phyloP scores from a whole-genome alignment of 1,284 basidiomycete genomes.

The Ceratobasidium sp. region DNA sequence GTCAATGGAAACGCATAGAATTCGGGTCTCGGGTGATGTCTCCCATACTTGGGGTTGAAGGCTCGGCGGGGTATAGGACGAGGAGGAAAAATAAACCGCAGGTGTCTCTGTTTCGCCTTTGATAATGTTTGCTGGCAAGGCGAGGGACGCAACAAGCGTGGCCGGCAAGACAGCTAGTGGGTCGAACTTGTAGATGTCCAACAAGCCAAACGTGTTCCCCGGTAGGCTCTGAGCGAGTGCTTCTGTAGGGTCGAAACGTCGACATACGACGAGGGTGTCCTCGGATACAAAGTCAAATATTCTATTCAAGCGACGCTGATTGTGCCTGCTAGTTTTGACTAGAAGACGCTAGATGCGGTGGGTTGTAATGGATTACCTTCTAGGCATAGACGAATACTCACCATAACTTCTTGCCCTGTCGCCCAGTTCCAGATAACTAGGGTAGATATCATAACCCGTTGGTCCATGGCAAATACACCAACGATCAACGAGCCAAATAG shows the following conservation, averaged over 20 bases:
- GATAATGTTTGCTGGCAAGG: background rate
- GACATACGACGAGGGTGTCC: background rate
- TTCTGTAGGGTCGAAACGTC: background rate
- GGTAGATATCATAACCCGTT: background rate
- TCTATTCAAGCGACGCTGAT: background rate
- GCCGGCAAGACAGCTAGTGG: background rate
- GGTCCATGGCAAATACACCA: background rate
- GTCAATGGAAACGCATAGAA: background rate
- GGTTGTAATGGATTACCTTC: background rate
- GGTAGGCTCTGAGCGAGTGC: background rate
- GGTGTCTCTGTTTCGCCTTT: background rate
- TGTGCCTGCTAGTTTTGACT: background rate
- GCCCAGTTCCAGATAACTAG: background rate
- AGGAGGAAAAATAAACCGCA: background rate
- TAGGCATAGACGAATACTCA: background rate
- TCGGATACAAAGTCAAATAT: background rate
- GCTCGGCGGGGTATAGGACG: background rate
- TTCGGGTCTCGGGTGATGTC: background rate
- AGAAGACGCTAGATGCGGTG: background rate
- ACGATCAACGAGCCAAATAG: background rate
- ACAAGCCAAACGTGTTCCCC: background rate
- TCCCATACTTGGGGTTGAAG: slow-evolving; percentile 7
- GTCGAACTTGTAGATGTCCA: background rate
- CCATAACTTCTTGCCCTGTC: background rate
- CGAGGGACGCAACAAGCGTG: background rate